A percentile compares a stretch with the other conserved stretches of the same genome.
phyloP scores from a whole-genome alignment of 73 alveolate genomes.

The Symbiodinium pilosum region DNA sequence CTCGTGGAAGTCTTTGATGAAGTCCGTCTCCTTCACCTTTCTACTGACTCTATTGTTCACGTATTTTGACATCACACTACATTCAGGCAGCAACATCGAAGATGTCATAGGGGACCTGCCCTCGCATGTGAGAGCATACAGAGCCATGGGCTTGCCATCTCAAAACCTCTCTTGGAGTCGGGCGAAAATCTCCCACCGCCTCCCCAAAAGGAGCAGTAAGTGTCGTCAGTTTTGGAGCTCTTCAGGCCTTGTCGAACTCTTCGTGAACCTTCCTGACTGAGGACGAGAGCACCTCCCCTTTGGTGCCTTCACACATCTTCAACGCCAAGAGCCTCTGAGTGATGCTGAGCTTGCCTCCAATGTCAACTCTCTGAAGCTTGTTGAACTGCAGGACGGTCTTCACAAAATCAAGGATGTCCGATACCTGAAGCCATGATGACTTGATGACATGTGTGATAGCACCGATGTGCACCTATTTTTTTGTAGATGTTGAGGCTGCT shows the following conservation, averaged over 20 bases:
- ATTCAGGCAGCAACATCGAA: conserved; percentile 37
- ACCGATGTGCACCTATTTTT: too few species aligned
- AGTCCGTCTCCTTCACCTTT: conserved; percentile 67
- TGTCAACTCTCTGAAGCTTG: conserved; percentile 98
- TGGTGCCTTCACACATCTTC: conserved; percentile 96
- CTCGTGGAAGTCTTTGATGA: conserved; percentile 50
- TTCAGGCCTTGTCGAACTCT: conserved; percentile 97
- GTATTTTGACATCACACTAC: too few species aligned
- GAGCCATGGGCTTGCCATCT: background rate
- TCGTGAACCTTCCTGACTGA: conserved; percentile 97
- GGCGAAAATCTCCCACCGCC: conserved; percentile 86
- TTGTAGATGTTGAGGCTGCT: too few species aligned
- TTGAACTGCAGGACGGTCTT: conserved; percentile 97
- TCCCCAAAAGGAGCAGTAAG: background rate
- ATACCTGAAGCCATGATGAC: background rate
- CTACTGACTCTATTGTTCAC: background rate
- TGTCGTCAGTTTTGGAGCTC: too few species aligned
- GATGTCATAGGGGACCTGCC: conserved; percentile 93
- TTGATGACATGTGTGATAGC: too few species aligned
- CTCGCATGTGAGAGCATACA: too few species aligned
- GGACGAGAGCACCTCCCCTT: conserved; percentile 99
- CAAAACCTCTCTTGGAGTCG: background rate
- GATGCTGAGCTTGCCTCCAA: conserved; percentile 97
- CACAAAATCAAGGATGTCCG: conserved; percentile 99
- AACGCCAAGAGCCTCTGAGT: background rate